These are phyloP conservation scores for Dimargaris cristalligena DNA, from an alignment of 192 early-diverging fungal genomes.

Conservation along the genomic window DNA sequence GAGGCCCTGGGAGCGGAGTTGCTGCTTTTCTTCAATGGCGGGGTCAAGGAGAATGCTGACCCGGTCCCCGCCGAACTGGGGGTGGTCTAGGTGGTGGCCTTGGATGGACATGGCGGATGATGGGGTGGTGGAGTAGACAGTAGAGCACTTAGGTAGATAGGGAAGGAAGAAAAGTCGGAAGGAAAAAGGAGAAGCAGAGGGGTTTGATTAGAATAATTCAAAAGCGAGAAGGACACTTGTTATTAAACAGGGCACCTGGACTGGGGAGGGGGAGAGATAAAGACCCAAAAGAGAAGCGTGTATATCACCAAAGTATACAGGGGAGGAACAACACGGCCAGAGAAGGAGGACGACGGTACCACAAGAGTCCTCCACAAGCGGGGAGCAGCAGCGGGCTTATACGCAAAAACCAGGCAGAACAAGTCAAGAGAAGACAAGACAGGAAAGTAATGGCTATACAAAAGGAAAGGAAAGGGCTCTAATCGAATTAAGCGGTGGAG, in stretches of 20 bases:
- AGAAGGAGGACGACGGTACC: no score
- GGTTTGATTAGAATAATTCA: neutral
- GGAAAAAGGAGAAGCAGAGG: neutral
- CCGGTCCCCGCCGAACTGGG: neutral
- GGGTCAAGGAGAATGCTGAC: neutral
- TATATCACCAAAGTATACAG: no score
- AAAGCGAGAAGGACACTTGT: neutral
- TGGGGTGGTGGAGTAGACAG: neutral
- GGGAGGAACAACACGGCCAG: no score
- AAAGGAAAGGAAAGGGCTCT: no score
- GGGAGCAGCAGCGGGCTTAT: no score
- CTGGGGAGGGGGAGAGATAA: neutral
- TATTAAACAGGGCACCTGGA: neutral
- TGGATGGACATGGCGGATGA: neutral
- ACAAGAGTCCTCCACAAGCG: no score
- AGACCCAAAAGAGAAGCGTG: no score
- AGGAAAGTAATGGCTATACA: no score
- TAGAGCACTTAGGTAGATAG: neutral
- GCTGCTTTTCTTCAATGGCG: conserved; percentile 2
- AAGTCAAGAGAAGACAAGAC: no score
- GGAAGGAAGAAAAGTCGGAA: neutral
- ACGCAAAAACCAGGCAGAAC: no score
- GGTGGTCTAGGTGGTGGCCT: neutral
- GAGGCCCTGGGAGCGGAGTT: neutral
- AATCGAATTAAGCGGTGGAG: no score